Percentiles rank a stretch among this genome's conserved stretches.
Conservation (phyloP, 768 basidiomycete genomes). For the Ramaria rubella region DNA sequence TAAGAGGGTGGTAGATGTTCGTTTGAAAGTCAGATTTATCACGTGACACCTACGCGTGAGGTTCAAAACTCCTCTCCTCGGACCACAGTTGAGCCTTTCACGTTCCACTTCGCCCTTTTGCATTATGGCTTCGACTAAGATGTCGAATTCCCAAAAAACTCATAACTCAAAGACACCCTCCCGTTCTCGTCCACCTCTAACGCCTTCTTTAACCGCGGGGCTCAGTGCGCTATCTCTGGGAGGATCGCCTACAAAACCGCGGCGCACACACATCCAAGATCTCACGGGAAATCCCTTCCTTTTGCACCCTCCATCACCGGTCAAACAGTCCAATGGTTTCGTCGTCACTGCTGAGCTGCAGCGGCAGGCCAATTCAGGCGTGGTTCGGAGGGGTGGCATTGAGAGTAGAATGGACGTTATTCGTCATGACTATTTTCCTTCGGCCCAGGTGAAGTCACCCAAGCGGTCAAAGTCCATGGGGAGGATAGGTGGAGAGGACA, state of each 20-base stretch:
- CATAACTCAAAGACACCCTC: conserved; percentile 40
- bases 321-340: conserved; percentile 48
- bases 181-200: conserved; percentile 43
- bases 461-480: conserved; percentile 59
- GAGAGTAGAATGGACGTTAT: conserved; percentile 75
- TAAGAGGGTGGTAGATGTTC: no score
- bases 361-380: conserved; percentile 57
- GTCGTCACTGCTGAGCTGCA: conserved; percentile 48
- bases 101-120: neutral
- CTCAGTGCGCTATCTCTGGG: conserved; percentile 28
- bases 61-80: neutral
- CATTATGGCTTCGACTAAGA: conserved; percentile 9
- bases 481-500: conserved; percentile 1
- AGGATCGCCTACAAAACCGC: conserved; percentile 23
- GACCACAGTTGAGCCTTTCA: neutral
- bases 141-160: neutral
- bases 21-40: neutral
- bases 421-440: conserved; percentile 70
- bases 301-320: conserved; percentile 55
- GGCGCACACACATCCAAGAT: conserved; percentile 7
- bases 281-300: conserved; percentile 4
- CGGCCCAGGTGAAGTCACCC: conserved; percentile 40
- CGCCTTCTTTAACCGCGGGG: conserved; percentile 36
- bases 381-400: conserved; percentile 70
- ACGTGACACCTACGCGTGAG: conserved; percentile 9